Evolutionary conservation across 805 yeast genomes (phyloP).

Genomic region (Ogataea siamensis): DNA sequence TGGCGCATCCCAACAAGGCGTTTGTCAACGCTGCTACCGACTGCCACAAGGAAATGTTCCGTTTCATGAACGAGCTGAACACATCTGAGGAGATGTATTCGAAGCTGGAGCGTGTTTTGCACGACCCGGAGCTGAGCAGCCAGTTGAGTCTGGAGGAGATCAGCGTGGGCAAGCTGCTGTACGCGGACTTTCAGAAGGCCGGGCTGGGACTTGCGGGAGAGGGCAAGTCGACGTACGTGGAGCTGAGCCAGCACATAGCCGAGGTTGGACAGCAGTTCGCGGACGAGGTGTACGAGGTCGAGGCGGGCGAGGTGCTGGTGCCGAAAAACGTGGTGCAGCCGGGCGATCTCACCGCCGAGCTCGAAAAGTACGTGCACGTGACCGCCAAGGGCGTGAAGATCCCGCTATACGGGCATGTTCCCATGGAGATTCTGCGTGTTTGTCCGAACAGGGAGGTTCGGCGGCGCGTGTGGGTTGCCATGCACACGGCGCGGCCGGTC

Average conservation of each 20-base stretch:
- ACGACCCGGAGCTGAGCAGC: conserved; percentile 34
- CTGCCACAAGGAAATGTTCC: conserved; percentile 85
- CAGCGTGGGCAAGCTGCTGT: conserved; percentile 74
- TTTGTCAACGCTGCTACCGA: conserved; percentile 81
- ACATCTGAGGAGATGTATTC: conserved; percentile 73
- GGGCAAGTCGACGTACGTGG: conserved; percentile 68
- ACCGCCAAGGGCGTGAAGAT: conserved; percentile 43
- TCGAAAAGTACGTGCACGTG: conserved; percentile 24
- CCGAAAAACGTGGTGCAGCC: conserved; percentile 29
- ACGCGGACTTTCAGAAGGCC: conserved; percentile 84
- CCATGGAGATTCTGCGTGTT: conserved; percentile 61
- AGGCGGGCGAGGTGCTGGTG: conserved; percentile 29
- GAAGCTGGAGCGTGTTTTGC: conserved; percentile 56
- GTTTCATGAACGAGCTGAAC: conserved; percentile 88
- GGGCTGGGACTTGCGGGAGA: conserved; percentile 77
- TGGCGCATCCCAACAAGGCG: conserved; percentile 72
- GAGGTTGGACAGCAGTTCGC: conserved; percentile 75
- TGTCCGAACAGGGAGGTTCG: conserved; percentile 59
- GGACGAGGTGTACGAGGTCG: conserved; percentile 41
- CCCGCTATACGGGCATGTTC: conserved; percentile 61
- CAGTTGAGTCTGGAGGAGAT: conserved; percentile 69
- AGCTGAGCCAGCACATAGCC: conserved; percentile 77
- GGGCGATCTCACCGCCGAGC: conserved; percentile 27
- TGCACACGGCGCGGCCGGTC: conserved; percentile 60
- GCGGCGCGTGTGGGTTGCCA: conserved; percentile 66